Percentiles rank a stretch among this genome's conserved stretches.
Evolutionary conservation across 176 grass and related monocot genomes (phyloP).

Genomic region (Raddia distichophylla): DNA sequence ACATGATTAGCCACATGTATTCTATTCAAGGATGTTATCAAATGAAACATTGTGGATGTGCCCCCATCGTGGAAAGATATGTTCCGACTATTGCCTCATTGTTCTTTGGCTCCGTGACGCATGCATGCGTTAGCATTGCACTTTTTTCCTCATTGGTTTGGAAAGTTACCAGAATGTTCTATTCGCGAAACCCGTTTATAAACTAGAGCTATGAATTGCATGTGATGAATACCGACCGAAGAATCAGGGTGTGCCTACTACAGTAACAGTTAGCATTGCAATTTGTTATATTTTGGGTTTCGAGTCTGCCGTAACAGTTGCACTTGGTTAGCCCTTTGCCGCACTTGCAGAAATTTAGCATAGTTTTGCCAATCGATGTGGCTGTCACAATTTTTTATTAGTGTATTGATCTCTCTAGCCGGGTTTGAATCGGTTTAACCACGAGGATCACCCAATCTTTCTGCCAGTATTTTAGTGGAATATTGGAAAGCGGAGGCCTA

Average conservation of each 20-base stretch:
- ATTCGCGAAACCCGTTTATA: not conserved
- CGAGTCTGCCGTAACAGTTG: too few species aligned
- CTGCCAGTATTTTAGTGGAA: not conserved
- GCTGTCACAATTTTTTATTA: not conserved
- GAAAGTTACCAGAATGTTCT: not conserved
- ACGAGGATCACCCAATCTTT: constrained; percentile 5
- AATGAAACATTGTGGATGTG: not conserved
- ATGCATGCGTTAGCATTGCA: not conserved
- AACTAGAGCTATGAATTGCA: too few species aligned
- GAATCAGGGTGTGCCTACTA: too few species aligned
- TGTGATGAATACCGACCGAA: too few species aligned
- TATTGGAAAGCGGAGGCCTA: not conserved
- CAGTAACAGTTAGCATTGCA: too few species aligned
- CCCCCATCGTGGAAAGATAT: not conserved
- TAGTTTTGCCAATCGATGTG: not conserved
- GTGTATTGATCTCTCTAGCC: not conserved
- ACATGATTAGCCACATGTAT: not conserved
- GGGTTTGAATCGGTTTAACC: not conserved
- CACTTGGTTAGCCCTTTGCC: not conserved
- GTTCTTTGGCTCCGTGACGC: not conserved
- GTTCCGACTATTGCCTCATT: constrained; percentile 1
- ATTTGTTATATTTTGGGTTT: too few species aligned
- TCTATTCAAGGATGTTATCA: not conserved
- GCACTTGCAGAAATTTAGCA: not conserved
- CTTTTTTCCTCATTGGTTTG: not conserved